Conservation (phyloP, 148 eudicot species). For the Nepenthes mirabilis region DNA sequence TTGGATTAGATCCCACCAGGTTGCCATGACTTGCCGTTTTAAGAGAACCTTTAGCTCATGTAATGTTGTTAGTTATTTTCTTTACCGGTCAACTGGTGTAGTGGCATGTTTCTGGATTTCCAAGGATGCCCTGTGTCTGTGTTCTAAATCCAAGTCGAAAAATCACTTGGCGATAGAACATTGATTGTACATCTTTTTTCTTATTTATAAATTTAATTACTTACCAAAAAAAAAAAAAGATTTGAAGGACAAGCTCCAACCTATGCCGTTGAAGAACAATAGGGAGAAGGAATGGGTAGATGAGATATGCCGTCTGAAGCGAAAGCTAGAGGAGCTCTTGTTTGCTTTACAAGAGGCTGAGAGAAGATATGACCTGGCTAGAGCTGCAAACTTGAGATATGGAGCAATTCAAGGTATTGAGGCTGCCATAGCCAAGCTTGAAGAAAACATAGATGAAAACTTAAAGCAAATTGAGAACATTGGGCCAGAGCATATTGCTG, state of each 20-base stretch:
- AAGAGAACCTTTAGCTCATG: too few relatives aligned
- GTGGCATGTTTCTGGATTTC: too few relatives aligned
- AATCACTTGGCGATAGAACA: too few relatives aligned
- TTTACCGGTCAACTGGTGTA: too few relatives aligned
- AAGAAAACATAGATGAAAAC: conserved; percentile 29
- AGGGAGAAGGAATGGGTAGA: conserved; percentile 83
- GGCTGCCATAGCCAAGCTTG: conserved; percentile 43
- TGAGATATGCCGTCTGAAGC: conserved; percentile 58
- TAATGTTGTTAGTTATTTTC: too few relatives aligned
- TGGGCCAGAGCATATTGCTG: conserved; percentile 84
- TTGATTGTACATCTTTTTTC: too few relatives aligned
- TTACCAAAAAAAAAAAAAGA: too few relatives aligned
- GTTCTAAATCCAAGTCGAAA: too few relatives aligned
- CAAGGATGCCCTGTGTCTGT: too few relatives aligned
- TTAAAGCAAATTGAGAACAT: conserved; percentile 66
- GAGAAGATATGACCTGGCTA: conserved; percentile 60
- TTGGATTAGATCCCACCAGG: too few relatives aligned
- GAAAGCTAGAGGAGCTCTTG: conserved; percentile 55
- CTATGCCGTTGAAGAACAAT: conserved; percentile 57
- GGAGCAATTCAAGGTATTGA: conserved; percentile 73
- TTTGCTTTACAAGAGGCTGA: conserved; percentile 63
- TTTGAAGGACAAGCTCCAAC: conserved; percentile 72
- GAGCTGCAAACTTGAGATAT: conserved; percentile 67
- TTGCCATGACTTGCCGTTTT: too few relatives aligned
- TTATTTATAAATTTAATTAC: too few relatives aligned